These are phyloP conservation scores for Malus sylvestris DNA, from an alignment of 306 rosid species.

Conservation along the genomic window DNA sequence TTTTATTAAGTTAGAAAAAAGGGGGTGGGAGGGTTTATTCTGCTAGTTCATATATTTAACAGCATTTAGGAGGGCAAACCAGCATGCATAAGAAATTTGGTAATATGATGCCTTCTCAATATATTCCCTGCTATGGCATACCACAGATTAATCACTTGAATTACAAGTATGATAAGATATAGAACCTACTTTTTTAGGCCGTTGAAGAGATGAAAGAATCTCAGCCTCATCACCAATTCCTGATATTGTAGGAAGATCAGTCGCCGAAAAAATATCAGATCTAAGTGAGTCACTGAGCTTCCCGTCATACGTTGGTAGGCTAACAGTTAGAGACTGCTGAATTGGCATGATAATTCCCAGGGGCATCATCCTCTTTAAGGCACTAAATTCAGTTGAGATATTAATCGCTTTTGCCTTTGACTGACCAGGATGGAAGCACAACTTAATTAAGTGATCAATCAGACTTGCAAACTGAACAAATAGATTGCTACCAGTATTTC, in stretches of 20 bases:
- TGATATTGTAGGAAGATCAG: slow-evolving; percentile 84
- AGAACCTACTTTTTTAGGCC: slow-evolving; percentile 75
- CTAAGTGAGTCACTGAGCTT: slow-evolving; percentile 47
- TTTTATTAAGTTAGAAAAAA: not conserved
- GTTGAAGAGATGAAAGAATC: slow-evolving; percentile 93
- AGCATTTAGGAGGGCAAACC: not conserved
- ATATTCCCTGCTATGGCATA: not conserved
- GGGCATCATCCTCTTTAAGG: slow-evolving; percentile 97
- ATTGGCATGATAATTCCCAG: slow-evolving; percentile 89
- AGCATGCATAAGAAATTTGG: not conserved
- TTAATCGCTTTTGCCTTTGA: slow-evolving; percentile 70
- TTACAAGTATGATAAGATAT: not conserved
- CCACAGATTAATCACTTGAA: slow-evolving; percentile 5
- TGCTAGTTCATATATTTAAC: not conserved
- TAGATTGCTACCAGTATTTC: slow-evolving; percentile 64
- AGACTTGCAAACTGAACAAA: slow-evolving; percentile 84
- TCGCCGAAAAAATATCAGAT: slow-evolving; percentile 63
- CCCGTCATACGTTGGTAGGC: slow-evolving; percentile 69
- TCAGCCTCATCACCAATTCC: slow-evolving; percentile 97
- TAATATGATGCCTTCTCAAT: not conserved
- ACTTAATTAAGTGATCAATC: slow-evolving; percentile 82
- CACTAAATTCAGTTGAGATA: slow-evolving; percentile 80
- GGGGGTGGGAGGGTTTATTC: not conserved
- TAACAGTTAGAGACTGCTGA: slow-evolving; percentile 85
- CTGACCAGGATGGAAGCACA: slow-evolving; percentile 91